Base-by-base conservation (phyloP, 345 rosid species). In the Bruguiera parviflora region DNA sequence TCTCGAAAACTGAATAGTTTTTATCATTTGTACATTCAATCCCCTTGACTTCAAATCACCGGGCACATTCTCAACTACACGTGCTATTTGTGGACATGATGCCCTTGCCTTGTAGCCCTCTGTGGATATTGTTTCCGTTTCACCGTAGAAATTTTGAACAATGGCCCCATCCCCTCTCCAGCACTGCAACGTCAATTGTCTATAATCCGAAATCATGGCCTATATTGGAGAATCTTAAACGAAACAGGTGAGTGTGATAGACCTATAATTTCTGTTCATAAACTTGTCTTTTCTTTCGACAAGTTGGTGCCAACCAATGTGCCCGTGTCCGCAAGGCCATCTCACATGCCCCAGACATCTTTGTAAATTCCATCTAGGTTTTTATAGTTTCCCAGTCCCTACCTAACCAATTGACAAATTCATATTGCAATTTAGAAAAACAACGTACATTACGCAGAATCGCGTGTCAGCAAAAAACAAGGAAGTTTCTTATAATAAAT, bases 91-190 rank as follows among this genome's bases (percentile, higher is more conserved):
- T 31, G 73, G 85, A 53, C 85, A 83, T 21, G 92, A 79, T 2
- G 79, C 83, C 3, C 39, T 61, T 63, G 92, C 95, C 57, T 27
- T 56, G 31, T 87, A 87, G 19, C 84, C 95, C 46, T 87, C 82
- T 77, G 69, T 68, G 1, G 39, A 18, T 58, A 89, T 75, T 10
- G 70, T 81, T 28, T 78, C 79, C 7, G 78, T 88, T 76, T 94
- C 97, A 19, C 71, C 60, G 37, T 91, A 87, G 61, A 97, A 94
- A 52, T 78, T 94, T 52, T 81, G 71, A 8, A 66, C 83, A 35
- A 2, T 32, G 1, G 46, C 81, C 28, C 89, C 92, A 21, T 84
- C 90, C 97, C 98, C 59, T 87, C 92, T 58, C 72, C 72, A 25
- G 95, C 88, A 77, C 96, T 89, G 76, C 47, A 67, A 52, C 21